phyloP scores from a whole-genome alignment of 2,329 filamentous ascomycete species.

The Tolypocladium amazonense region DNA sequence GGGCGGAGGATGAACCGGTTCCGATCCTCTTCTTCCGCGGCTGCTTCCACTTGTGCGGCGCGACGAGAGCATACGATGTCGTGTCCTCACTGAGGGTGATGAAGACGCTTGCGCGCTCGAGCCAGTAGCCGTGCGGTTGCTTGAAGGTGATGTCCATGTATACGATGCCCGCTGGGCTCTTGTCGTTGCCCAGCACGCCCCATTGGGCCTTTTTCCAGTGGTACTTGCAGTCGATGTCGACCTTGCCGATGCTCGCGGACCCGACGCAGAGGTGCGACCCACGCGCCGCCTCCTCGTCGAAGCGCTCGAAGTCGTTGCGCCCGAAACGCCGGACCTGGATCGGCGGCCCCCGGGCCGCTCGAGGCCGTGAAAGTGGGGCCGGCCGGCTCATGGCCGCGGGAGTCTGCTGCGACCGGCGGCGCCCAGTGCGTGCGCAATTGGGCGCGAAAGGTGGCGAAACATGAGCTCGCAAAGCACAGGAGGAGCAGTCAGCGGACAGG shows the following conservation, averaged over 20 bases:
- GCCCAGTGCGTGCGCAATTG: neutral
- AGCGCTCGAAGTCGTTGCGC: conserved; percentile 9
- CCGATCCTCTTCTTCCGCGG: neutral
- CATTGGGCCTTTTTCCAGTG: conserved; percentile 8
- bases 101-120: conserved; percentile 7
- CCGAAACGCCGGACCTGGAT: conserved; percentile 8
- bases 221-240: conserved; percentile 10
- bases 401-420: neutral
- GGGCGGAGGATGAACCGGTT: neutral
- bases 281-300: conserved; percentile 5
- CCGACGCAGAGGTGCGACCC: conserved; percentile 8
- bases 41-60: neutral
- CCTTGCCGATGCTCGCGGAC: conserved; percentile 6
- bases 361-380: neutral
- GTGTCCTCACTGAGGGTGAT: conserved; percentile 7
- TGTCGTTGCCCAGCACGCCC: conserved; percentile 5
- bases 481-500: neutral
- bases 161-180: conserved; percentile 7
- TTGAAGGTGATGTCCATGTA: conserved; percentile 11
- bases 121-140: conserved; percentile 7
- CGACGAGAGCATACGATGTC: conserved; percentile 1
- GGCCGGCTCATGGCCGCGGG: neutral
- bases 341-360: neutral
- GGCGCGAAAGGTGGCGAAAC: neutral
- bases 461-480: neutral